A percentile compares a stretch with the other conserved stretches of the same genome.
phyloP scores from a whole-genome alignment of 805 yeast genomes.

The Metschnikowia gelsemii region DNA sequence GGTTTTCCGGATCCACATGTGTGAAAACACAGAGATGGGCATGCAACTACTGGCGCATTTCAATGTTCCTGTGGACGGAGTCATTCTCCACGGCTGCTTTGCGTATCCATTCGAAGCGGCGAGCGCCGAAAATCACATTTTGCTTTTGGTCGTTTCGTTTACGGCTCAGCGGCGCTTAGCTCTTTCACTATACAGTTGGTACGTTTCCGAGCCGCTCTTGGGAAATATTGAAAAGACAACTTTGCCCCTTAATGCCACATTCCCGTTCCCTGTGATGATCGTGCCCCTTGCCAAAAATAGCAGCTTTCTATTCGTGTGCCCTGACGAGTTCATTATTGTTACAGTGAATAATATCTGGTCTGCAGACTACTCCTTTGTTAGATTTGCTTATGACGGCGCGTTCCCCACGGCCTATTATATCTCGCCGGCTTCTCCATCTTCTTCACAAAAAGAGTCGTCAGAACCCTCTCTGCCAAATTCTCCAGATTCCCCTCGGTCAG shows the following conservation, averaged over 20 bases:
- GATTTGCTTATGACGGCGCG: slow-evolving; percentile 22
- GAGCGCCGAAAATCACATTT: slow-evolving; percentile 28
- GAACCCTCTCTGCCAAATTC: neutral
- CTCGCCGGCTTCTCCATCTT: slow-evolving; percentile 20
- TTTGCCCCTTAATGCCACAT: slow-evolving; percentile 40
- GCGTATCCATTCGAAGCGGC: slow-evolving; percentile 34
- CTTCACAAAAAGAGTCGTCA: slow-evolving; percentile 14
- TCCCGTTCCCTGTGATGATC: slow-evolving; percentile 44
- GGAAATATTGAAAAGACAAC: slow-evolving; percentile 34
- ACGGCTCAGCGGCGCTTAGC: slow-evolving; percentile 39
- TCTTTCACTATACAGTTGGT: slow-evolving; percentile 43
- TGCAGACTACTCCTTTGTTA: slow-evolving; percentile 41
- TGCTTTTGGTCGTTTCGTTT: slow-evolving; percentile 36
- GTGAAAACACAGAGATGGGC: slow-evolving; percentile 38
- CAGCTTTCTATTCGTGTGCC: slow-evolving; percentile 40
- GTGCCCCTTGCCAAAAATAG: slow-evolving; percentile 38
- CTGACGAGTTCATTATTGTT: slow-evolving; percentile 33
- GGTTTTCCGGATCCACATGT: slow-evolving; percentile 38
- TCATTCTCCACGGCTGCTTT: slow-evolving; percentile 43
- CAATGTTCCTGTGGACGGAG: slow-evolving; percentile 43
- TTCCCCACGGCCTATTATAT: slow-evolving; percentile 44
- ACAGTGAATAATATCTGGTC: slow-evolving; percentile 47
- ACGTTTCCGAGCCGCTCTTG: slow-evolving; percentile 33
- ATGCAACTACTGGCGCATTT: slow-evolving; percentile 36
- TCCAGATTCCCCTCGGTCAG: neutral